phyloP scores from a whole-genome alignment of 2,329 filamentous ascomycete species.

The Paecilomyces sp. region DNA sequence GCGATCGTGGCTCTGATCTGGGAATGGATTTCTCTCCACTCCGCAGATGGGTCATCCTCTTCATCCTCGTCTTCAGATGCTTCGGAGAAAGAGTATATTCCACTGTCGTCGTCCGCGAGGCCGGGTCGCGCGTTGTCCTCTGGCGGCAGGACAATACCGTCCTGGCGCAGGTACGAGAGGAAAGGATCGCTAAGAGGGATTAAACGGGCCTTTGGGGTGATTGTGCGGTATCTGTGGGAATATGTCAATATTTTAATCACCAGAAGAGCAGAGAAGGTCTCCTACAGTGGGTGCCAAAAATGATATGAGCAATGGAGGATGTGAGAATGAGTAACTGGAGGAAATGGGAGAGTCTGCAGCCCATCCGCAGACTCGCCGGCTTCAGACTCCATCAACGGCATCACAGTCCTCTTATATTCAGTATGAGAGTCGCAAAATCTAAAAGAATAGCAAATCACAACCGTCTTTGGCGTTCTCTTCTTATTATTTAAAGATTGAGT shows the following conservation, averaged over 20 bases:
- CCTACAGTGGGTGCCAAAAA: slow-evolving; percentile 73
- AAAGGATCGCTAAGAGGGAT: slow-evolving; percentile 71
- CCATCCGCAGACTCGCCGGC: not conserved
- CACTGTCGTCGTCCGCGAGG: slow-evolving; percentile 41
- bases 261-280: not conserved
- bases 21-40: slow-evolving; percentile 66
- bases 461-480: not conserved
- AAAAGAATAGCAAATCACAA: not conserved
- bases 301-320: slow-evolving; percentile 94
- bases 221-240: slow-evolving; percentile 60
- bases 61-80: slow-evolving; percentile 49
- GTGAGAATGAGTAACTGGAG: slow-evolving; percentile 75
- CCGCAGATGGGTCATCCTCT: slow-evolving; percentile 47
- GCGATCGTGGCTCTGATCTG: slow-evolving; percentile 69
- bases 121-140: slow-evolving; percentile 35
- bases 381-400: slow-evolving; percentile 20
- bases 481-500: not conserved
- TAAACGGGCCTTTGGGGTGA: slow-evolving; percentile 79
- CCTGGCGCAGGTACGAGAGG: slow-evolving; percentile 78
- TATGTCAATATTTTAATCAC: slow-evolving; percentile 1
- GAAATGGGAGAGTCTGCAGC: slow-evolving; percentile 56
- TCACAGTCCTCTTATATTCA: slow-evolving; percentile 6
- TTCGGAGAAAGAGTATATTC: slow-evolving; percentile 52
- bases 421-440: not conserved
- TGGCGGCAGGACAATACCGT: slow-evolving; percentile 75